Evolutionary conservation across 1,139 yeast genomes (phyloP).

Genomic region (Candida gigantensis): DNA sequence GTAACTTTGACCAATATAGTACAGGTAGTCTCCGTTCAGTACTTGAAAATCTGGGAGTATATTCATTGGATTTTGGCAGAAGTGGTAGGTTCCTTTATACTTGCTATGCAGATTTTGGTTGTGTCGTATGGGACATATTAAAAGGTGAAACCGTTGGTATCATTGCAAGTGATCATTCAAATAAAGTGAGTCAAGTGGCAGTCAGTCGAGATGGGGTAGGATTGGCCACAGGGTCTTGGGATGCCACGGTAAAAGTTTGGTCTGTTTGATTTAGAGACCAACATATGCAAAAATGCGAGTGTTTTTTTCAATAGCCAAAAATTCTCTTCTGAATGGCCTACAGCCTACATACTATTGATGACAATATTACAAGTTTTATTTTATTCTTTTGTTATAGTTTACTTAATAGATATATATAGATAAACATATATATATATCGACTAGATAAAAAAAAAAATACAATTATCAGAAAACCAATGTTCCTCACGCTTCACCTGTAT

Average conservation of each 20-base stretch:
- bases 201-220: constrained; percentile 77
- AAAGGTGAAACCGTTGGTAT: constrained; percentile 66
- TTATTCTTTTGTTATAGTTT: constrained; percentile 1
- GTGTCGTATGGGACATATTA: constrained; percentile 78
- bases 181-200: constrained; percentile 62
- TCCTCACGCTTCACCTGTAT: constrained; percentile 39
- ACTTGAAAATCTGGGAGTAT: constrained; percentile 63
- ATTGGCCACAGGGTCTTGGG: constrained; percentile 73
- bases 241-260: constrained; percentile 67
- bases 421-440: not conserved
- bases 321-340: too few species aligned
- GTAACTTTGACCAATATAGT: constrained; percentile 6
- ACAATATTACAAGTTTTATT: constrained; percentile 4
- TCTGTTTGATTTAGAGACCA: too few species aligned
- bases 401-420: not conserved
- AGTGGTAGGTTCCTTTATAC: constrained; percentile 77
- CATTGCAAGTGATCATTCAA: constrained; percentile 48
- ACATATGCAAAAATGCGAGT: too few species aligned
- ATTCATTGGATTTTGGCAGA: constrained; percentile 69
- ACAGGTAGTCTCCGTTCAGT: constrained; percentile 22
- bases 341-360: too few species aligned
- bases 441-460: not conserved
- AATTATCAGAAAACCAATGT: not conserved
- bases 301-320: too few species aligned
- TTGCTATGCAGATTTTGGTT: constrained; percentile 75